Percentiles rank a stretch among this genome's conserved stretches.
These are phyloP conservation scores for Fusarium sp. DNA, from an alignment of 2,329 filamentous ascomycete species.

Conservation along the genomic window DNA sequence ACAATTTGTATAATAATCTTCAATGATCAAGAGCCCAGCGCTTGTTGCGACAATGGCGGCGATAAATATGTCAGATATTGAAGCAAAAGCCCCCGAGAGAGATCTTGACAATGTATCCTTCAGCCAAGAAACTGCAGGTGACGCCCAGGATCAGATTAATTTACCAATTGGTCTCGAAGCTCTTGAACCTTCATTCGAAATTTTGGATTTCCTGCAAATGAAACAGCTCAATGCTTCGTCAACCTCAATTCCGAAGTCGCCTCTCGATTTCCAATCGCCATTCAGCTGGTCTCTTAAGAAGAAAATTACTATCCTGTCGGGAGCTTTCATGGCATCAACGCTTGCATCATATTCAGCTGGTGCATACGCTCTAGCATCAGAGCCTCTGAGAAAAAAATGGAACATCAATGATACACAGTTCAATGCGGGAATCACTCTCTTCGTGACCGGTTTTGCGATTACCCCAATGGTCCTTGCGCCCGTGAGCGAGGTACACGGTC, in stretches of 20 bases:
- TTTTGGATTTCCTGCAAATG: background rate
- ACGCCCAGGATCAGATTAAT: background rate
- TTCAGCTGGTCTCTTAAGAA: slow-evolving; percentile 31
- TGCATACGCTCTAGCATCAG: slow-evolving; percentile 69
- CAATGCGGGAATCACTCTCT: slow-evolving; percentile 71
- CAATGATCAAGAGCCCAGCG: accelerated
- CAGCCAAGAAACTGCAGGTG: background rate
- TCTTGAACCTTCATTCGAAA: slow-evolving; percentile 9
- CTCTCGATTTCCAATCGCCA: background rate
- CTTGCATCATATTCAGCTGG: slow-evolving; percentile 75
- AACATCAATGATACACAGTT: slow-evolving; percentile 66
- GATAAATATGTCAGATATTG: background rate
- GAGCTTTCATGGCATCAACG: slow-evolving; percentile 60
- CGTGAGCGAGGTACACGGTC: slow-evolving; percentile 70
- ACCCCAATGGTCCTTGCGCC: slow-evolving; percentile 77
- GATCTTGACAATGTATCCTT: background rate
- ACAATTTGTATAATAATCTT: too few relatives aligned
- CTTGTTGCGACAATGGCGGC: background rate
- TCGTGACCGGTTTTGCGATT: slow-evolving; percentile 73
- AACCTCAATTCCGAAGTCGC: accelerated
- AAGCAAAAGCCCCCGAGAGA: background rate
- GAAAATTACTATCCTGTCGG: slow-evolving; percentile 39
- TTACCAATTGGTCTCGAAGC: slow-evolving; percentile 11
- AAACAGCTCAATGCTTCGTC: background rate
- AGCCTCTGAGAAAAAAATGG: slow-evolving; percentile 68